These are phyloP conservation scores for Trypanosoma vivax DNA, from an alignment of 208 protist genomes.

Conservation along the genomic window DNA sequence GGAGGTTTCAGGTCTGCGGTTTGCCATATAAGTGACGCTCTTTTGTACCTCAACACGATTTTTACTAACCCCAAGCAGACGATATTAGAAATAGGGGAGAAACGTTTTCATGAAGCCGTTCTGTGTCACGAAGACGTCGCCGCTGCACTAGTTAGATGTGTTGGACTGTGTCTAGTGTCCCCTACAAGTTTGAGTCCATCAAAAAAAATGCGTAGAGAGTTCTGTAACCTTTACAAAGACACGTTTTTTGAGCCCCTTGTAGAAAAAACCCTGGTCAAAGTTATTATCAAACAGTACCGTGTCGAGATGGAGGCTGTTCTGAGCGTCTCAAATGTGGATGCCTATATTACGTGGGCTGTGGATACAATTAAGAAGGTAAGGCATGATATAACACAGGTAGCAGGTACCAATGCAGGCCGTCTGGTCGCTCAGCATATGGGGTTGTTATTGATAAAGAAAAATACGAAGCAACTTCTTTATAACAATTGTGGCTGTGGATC, in stretches of 20 bases:
- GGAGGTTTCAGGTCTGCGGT: constrained; percentile 41
- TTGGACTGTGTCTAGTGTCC: constrained; percentile 1
- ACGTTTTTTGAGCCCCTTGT: constrained; percentile 14
- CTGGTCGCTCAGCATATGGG: constrained; percentile 12
- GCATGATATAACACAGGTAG: constrained; percentile 13
- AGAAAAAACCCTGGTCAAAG: constrained; percentile 12
- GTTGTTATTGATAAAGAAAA: constrained; percentile 19
- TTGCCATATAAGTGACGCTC: constrained; percentile 34
- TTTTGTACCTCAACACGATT: constrained; percentile 66
- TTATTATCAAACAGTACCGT: constrained; percentile 11
- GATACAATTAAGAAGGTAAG: constrained; percentile 9
- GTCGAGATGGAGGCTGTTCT: constrained; percentile 10
- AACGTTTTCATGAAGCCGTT: constrained; percentile 32
- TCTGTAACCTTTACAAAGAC: constrained; percentile 9
- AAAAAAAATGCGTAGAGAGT: constrained; percentile 3
- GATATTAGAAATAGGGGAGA: constrained; percentile 39
- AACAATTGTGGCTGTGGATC: constrained; percentile 11
- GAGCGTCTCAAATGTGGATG: neutral
- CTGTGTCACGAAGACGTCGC: constrained; percentile 12
- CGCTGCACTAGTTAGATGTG: constrained; percentile 5
- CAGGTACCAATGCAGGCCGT: constrained; percentile 9
- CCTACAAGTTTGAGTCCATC: neutral
- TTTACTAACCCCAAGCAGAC: constrained; percentile 28
- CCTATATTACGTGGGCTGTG: constrained; percentile 25
- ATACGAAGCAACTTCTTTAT: constrained; percentile 19